Conservation (phyloP, 176 grass and related monocot species). For the Phyllostachys edulis region DNA sequence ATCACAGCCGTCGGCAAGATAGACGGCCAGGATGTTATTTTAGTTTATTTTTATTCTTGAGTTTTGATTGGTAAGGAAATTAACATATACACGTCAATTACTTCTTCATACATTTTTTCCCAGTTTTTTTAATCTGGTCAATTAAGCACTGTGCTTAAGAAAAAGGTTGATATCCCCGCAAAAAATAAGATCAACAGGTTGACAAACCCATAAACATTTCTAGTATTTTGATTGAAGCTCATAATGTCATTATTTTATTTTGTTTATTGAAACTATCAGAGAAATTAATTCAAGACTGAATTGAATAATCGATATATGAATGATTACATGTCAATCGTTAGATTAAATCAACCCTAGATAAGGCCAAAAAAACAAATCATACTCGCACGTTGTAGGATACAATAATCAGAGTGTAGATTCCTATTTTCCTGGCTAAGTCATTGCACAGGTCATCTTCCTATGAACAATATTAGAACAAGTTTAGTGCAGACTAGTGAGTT, state of each 20-base stretch:
- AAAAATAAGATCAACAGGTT: too few relatives aligned
- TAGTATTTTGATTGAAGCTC: background rate
- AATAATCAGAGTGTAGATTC: background rate
- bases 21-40: background rate
- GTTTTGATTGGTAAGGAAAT: background rate
- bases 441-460: background rate
- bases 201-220: background rate
- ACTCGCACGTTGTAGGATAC: background rate
- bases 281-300: background rate
- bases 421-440: background rate
- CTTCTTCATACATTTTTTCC: background rate
- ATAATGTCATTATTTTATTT: background rate
- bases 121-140: conserved; percentile 6
- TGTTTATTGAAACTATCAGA: background rate
- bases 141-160: background rate
- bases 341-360: background rate
- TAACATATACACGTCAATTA: background rate
- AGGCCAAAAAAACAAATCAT: background rate
- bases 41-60: background rate
- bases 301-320: background rate
- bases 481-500: too few relatives aligned
- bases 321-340: background rate
- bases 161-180: background rate
- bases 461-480: background rate
- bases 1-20: conserved; percentile 1